Conservation (phyloP, 805 yeast species). For the Yamadazyma tumulicola region DNA sequence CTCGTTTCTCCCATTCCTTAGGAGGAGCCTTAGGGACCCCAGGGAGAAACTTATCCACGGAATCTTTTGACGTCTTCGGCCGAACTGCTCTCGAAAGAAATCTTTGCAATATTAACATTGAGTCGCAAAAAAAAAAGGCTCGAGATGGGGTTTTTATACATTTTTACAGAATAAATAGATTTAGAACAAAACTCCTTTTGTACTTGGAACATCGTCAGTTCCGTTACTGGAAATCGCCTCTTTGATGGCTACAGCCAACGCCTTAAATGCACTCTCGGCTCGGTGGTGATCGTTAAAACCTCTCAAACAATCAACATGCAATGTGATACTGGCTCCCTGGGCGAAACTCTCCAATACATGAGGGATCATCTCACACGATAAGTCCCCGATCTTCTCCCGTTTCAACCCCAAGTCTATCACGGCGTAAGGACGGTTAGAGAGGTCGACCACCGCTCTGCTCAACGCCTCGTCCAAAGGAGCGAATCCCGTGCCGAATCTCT, state of each 20-base stretch:
- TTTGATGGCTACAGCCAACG: constrained; percentile 86
- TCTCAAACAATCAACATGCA: constrained; percentile 91
- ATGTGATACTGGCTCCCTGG: constrained; percentile 81
- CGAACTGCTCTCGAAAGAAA: constrained; percentile 1
- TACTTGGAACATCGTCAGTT: constrained; percentile 87
- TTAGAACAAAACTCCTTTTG: constrained; percentile 71
- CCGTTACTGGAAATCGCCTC: constrained; percentile 85
- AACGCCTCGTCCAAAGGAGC: constrained; percentile 97
- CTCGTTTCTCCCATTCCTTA: constrained; percentile 33
- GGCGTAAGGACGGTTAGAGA: constrained; percentile 90
- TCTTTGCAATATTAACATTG: constrained; percentile 1
- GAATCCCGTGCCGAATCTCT: constrained; percentile 87
- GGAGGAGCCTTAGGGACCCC: constrained; percentile 9
- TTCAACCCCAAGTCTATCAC: constrained; percentile 85
- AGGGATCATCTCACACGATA: constrained; percentile 96
- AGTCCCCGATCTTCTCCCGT: constrained; percentile 90
- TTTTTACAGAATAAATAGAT: background rate
- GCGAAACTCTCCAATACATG: constrained; percentile 95
- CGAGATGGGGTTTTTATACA: constrained; percentile 3
- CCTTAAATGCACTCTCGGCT: constrained; percentile 94
- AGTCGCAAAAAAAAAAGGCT: too few relatives aligned
- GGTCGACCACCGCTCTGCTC: constrained; percentile 92
- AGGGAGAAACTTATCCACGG: constrained; percentile 27
- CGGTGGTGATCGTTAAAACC: constrained; percentile 96
- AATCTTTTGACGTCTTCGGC: constrained; percentile 1